Percentiles rank a stretch among this genome's conserved stretches.
These are phyloP conservation scores for Fusarium irregulare DNA, from an alignment of 2,329 filamentous ascomycete genomes.

Conservation along the genomic window DNA sequence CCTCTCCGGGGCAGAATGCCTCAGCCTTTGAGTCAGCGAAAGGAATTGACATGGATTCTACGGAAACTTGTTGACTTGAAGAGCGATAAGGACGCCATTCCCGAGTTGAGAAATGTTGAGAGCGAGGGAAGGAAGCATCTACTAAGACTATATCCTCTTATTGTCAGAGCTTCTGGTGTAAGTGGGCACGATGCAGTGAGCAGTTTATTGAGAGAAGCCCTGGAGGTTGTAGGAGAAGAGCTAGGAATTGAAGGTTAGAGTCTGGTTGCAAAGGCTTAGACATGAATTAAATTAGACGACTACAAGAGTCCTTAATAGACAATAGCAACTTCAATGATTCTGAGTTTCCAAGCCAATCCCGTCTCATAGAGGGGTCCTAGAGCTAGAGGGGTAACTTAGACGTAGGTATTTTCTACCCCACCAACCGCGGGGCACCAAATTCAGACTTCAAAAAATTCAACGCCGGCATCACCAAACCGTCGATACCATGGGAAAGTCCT, in stretches of 20 bases:
- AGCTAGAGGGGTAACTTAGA: conserved; percentile 12
- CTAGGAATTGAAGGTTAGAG: conserved; percentile 37
- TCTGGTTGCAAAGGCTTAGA: background rate
- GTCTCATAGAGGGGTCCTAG: background rate
- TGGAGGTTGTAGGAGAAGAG: conserved; percentile 72
- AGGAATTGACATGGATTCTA: conserved; percentile 80
- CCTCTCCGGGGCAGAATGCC: conserved; percentile 90
- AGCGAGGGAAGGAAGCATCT: conserved; percentile 78
- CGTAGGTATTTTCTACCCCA: conserved; percentile 23
- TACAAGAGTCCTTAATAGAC: background rate
- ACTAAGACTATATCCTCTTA: conserved; percentile 80
- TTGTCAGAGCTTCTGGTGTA: conserved; percentile 70
- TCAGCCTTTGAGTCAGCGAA: conserved; percentile 82
- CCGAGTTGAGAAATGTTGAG: conserved; percentile 61
- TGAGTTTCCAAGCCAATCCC: conserved; percentile 9
- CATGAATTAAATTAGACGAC: conserved; percentile 6
- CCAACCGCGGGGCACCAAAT: conserved; percentile 47
- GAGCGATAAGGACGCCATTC: conserved; percentile 77
- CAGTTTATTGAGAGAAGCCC: conserved; percentile 66
- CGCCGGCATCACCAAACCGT: conserved; percentile 7
- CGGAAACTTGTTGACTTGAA: conserved; percentile 72
- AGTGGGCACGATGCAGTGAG: conserved; percentile 71
- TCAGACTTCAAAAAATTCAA: conserved; percentile 36
- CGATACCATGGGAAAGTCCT: conserved; percentile 87
- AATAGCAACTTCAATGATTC: background rate